Percentiles rank a stretch among this genome's conserved stretches.
These are phyloP conservation scores for Begonia peltatifolia DNA, from an alignment of 306 rosid genomes.

Conservation along the genomic window DNA sequence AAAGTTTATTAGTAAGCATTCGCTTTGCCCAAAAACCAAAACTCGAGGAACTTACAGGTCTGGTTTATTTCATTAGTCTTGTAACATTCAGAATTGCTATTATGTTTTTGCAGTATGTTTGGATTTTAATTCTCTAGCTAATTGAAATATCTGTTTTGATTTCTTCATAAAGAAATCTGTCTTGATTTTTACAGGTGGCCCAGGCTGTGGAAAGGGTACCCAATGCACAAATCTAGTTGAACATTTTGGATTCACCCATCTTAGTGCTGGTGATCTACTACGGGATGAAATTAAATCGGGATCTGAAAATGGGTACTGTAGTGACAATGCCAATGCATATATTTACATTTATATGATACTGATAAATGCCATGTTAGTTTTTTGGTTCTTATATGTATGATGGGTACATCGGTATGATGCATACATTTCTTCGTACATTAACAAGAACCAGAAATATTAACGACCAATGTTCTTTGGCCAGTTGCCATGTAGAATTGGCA, in stretches of 20 bases:
- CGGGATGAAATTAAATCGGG: conserved; percentile 91
- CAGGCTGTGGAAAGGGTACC: conserved; percentile 72
- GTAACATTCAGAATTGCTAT: too few relatives aligned
- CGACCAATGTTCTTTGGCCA: too few relatives aligned
- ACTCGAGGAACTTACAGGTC: too few relatives aligned
- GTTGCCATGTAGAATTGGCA: too few relatives aligned
- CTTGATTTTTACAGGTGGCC: conserved; percentile 44
- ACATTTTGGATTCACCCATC: conserved; percentile 49
- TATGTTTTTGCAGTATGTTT: background rate
- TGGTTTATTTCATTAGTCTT: too few relatives aligned
- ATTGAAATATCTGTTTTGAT: conserved; percentile 3
- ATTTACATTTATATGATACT: background rate
- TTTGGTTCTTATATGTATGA: too few relatives aligned
- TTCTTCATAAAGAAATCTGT: conserved; percentile 5
- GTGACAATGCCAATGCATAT: background rate
- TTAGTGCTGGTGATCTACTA: conserved; percentile 77
- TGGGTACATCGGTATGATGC: too few relatives aligned
- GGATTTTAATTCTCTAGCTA: background rate
- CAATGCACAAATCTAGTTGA: conserved; percentile 55
- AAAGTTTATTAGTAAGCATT: background rate
- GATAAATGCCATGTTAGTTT: too few relatives aligned
- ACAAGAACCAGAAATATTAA: too few relatives aligned
- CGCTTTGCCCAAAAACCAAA: too few relatives aligned
- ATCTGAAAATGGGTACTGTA: conserved; percentile 85
- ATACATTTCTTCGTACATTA: too few relatives aligned